Base-by-base conservation (phyloP, 2,329 filamentous ascomycete genomes). In the Macroventuria anomochaeta region DNA sequence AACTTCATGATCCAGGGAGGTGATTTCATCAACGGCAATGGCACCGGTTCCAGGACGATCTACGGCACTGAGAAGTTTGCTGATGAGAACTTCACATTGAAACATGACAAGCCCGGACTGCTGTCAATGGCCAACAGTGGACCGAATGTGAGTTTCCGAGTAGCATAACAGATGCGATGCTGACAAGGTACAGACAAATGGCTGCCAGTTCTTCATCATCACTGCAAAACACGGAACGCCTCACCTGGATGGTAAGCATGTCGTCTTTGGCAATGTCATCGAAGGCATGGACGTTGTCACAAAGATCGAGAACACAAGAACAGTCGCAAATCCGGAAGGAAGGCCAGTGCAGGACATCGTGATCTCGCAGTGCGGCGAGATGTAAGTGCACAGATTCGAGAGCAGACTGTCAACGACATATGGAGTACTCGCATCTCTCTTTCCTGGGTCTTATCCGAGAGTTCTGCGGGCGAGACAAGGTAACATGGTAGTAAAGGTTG, bases 1-100 rank as follows among this genome's bases (percentile, higher is more conserved):
- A 89, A 90, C 68, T 97, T 97, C 79, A 97, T 97, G 93, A 90
- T 95, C 69, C 95, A 99, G 76, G 93, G 93, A 38, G 95, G 95
- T 47, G 95, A 99, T 76, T 97, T 97, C 75, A 80, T 96, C 36
- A 92, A 96, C 68, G 91, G 92, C 46, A 90, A 97, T 75, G 95
- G 95, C 44, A 96, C 91, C 0, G 95, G 95, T 7, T 92, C 88
- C 39, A 88, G 88, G 10, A 90, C 85, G 64, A 96, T 97, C 74
- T 97, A 96, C 79, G 91, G 92, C 52, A 88, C 85, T 43, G 87
- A 89, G 65, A 84, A 86, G 38, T 97, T 97, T 70, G 85, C 87
- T 4, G 95, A 99, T 71, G 95, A 99, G 79, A 96, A 95, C 73
- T 97, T 97, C 71, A 80, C 73, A 12, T 72, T 91, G 39, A 90